Conservation (phyloP, 257 asterid genomes). For the Primulina eburnea region DNA sequence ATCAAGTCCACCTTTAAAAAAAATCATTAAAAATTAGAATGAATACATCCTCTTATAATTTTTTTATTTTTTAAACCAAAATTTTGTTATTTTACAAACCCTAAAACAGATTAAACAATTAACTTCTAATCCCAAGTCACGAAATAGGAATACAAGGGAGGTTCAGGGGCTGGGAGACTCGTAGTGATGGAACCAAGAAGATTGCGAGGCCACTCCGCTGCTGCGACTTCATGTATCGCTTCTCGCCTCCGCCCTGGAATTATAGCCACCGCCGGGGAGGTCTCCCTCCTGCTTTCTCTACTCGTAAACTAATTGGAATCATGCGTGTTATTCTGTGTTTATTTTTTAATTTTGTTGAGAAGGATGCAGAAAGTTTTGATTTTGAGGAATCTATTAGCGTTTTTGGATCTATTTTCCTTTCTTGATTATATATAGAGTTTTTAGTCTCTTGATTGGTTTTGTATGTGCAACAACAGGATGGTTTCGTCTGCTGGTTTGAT, state of each 20-base stretch:
- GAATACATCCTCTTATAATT: too few relatives aligned
- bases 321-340: background rate
- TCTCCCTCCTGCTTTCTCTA: constrained; percentile 16
- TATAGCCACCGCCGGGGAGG: constrained; percentile 83
- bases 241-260: constrained; percentile 70
- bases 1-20: too few relatives aligned
- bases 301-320: background rate
- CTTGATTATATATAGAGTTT: background rate
- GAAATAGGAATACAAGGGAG: too few relatives aligned
- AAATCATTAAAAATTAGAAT: too few relatives aligned
- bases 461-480: constrained; percentile 49
- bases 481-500: constrained; percentile 76
- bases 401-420: constrained; percentile 2
- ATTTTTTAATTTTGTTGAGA: background rate
- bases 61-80: too few relatives aligned
- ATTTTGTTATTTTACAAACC: too few relatives aligned
- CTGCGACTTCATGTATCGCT: constrained; percentile 81
- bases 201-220: constrained; percentile 64
- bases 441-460: constrained; percentile 16
- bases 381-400: background rate
- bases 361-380: background rate
- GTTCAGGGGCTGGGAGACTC: too few relatives aligned
- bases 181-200: constrained; percentile 61
- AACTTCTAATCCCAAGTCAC: too few relatives aligned
- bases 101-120: too few relatives aligned